These are phyloP conservation scores for Exophiala aquamarina DNA, from an alignment of 2,329 filamentous ascomycete genomes.

Conservation along the genomic window DNA sequence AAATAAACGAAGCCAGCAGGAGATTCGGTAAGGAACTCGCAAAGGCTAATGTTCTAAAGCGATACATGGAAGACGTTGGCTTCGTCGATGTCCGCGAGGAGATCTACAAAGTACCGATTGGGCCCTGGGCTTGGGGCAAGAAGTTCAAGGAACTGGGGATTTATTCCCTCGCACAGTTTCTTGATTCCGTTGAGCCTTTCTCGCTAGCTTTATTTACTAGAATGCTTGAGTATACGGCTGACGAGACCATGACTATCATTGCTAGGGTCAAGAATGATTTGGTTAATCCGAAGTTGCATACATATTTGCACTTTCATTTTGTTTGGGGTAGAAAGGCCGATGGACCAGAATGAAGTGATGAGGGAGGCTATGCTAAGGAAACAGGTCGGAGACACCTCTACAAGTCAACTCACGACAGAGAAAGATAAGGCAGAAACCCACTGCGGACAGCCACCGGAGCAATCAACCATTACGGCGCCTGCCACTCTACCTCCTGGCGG, in stretches of 20 bases:
- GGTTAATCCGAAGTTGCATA: slow-evolving; percentile 8
- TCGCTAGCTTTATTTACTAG: slow-evolving; percentile 38
- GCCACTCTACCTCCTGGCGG: too few species aligned
- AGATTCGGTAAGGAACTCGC: neutral
- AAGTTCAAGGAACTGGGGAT: slow-evolving; percentile 33
- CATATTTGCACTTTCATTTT: slow-evolving; percentile 15
- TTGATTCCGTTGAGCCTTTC: slow-evolving; percentile 38
- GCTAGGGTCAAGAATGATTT: slow-evolving; percentile 9
- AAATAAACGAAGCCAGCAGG: neutral
- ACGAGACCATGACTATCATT: slow-evolving; percentile 27
- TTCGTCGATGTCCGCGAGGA: slow-evolving; percentile 30
- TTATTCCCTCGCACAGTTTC: slow-evolving; percentile 31
- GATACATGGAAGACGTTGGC: slow-evolving; percentile 28
- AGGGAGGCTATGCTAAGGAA: too few species aligned
- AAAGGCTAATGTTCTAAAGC: slow-evolving; percentile 12
- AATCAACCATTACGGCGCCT: too few species aligned
- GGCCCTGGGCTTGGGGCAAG: slow-evolving; percentile 31
- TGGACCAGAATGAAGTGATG: too few species aligned
- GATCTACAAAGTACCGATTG: slow-evolving; percentile 29
- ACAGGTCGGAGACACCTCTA: too few species aligned
- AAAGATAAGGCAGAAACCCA: too few species aligned
- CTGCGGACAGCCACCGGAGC: too few species aligned
- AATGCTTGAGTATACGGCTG: slow-evolving; percentile 33
- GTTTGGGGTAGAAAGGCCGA: slow-evolving; percentile 11
- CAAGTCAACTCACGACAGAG: too few species aligned